Percentiles rank a stretch among this genome's conserved stretches.
phyloP scores from a whole-genome alignment of 805 yeast species.

The Crinitomyces ghanaensis region DNA sequence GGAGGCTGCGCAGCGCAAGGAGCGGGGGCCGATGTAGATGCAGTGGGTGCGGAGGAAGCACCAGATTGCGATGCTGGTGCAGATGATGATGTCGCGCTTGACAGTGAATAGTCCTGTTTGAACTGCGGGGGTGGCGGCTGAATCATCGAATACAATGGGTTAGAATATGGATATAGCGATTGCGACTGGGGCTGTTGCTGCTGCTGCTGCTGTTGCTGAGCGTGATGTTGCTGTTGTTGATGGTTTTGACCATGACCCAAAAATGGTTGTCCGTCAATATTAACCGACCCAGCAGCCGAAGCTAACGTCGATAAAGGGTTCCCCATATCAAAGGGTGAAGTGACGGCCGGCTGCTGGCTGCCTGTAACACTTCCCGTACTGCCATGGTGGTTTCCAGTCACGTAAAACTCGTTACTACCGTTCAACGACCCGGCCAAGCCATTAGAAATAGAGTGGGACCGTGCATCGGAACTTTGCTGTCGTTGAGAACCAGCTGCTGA shows the following conservation, averaged over 20 bases:
- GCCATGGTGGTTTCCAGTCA: too few species aligned
- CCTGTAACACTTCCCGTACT: neutral
- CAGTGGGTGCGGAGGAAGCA: neutral
- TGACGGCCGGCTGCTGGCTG: constrained; percentile 3
- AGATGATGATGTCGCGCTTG: constrained; percentile 2
- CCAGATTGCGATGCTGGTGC: constrained; percentile 3
- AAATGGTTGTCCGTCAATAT: neutral
- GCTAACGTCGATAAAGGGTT: constrained; percentile 15
- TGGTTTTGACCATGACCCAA: neutral
- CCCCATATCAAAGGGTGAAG: constrained; percentile 7
- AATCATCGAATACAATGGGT: too few species aligned
- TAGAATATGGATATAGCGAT: too few species aligned
- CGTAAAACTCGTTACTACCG: too few species aligned
- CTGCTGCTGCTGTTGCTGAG: constrained; percentile 5
- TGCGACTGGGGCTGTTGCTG: constrained; percentile 5
- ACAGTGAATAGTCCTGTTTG: neutral
- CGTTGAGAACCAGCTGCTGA: neutral
- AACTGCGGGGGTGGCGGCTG: constrained; percentile 2
- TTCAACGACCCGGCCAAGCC: too few species aligned
- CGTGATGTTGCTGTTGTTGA: constrained; percentile 3
- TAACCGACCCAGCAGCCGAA: neutral
- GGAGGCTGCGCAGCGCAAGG: constrained; percentile 1
- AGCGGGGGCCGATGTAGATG: neutral
- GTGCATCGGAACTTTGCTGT: neutral
- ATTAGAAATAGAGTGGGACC: neutral